These are phyloP conservation scores for Pleurotus salmoneostramineus DNA, from an alignment of 768 basidiomycete genomes.

Conservation along the genomic window DNA sequence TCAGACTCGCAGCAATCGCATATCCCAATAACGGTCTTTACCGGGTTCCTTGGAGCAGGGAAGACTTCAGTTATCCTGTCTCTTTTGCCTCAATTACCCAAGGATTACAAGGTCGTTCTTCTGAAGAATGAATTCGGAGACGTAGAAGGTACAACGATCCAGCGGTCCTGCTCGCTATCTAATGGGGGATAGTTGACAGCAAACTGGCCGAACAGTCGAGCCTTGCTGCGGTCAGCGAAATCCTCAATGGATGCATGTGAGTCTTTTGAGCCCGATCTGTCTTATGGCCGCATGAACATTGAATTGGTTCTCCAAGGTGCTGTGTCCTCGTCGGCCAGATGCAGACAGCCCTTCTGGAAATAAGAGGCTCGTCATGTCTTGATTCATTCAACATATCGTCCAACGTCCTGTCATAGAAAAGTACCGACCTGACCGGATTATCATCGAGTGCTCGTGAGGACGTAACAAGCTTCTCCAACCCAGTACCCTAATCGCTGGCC, in stretches of 20 bases:
- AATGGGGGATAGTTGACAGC: constrained; percentile 67
- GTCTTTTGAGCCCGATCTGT: constrained; percentile 17
- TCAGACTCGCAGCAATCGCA: not conserved
- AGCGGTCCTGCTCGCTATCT: too few species aligned
- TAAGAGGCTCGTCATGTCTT: constrained; percentile 50
- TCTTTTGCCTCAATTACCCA: constrained; percentile 75
- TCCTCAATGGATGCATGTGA: constrained; percentile 94
- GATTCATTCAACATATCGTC: not conserved
- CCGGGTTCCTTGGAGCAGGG: constrained; percentile 87
- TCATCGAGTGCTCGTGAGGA: constrained; percentile 91
- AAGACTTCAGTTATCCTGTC: constrained; percentile 83
- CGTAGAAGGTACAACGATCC: constrained; percentile 59
- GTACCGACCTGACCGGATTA: constrained; percentile 83
- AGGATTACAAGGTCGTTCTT: constrained; percentile 84
- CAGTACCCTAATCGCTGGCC: not conserved
- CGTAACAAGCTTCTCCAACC: not conserved
- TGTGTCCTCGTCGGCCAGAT: constrained; percentile 95
- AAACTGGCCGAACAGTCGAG: constrained; percentile 84
- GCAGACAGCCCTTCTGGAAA: constrained; percentile 86
- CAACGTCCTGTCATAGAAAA: constrained; percentile 47
- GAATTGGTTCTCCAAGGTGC: constrained; percentile 49
- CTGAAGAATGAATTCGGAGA: constrained; percentile 98
- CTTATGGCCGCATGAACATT: not conserved
- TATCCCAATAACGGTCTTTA: constrained; percentile 92
- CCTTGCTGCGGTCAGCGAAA: constrained; percentile 86